Evolutionary conservation across 345 rosid species (phyloP).

Genomic region (Orychophragmus violaceus): DNA sequence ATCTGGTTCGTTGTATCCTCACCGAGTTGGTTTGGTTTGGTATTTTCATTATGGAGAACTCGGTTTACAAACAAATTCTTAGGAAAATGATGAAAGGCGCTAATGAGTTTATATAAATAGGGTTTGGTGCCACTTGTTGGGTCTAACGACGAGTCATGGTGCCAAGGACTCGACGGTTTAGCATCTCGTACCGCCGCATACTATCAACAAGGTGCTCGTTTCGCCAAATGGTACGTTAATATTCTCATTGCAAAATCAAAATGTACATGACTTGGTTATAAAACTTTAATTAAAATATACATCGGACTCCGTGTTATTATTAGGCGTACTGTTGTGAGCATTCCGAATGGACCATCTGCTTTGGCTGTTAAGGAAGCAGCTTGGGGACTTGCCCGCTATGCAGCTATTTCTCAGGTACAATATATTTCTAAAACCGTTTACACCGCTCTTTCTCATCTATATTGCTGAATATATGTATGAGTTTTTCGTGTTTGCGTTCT

Average conservation of each 20-base stretch:
- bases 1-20: too few species aligned
- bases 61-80: too few species aligned
- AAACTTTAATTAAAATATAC: background rate
- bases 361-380: slow-evolving; percentile 95
- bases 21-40: too few species aligned
- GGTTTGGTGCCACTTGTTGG: slow-evolving; percentile 95
- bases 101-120: slow-evolving; percentile 31
- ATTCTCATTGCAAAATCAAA: background rate
- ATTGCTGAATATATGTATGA: background rate
- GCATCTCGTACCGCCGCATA: slow-evolving; percentile 92
- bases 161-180: slow-evolving; percentile 95
- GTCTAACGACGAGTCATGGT: slow-evolving; percentile 91
- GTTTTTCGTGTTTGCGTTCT: background rate
- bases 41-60: too few species aligned
- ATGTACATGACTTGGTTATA: background rate
- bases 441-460: background rate
- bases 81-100: background rate
- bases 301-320: background rate
- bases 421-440: background rate
- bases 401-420: slow-evolving; percentile 74
- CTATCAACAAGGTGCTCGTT: slow-evolving; percentile 97
- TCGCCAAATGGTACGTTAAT: slow-evolving; percentile 72
- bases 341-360: slow-evolving; percentile 94
- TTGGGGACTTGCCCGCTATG: slow-evolving; percentile 97
- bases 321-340: slow-evolving; percentile 98